Base-by-base conservation (phyloP, 2,329 filamentous ascomycete genomes). In the Neonectria coccinea region DNA sequence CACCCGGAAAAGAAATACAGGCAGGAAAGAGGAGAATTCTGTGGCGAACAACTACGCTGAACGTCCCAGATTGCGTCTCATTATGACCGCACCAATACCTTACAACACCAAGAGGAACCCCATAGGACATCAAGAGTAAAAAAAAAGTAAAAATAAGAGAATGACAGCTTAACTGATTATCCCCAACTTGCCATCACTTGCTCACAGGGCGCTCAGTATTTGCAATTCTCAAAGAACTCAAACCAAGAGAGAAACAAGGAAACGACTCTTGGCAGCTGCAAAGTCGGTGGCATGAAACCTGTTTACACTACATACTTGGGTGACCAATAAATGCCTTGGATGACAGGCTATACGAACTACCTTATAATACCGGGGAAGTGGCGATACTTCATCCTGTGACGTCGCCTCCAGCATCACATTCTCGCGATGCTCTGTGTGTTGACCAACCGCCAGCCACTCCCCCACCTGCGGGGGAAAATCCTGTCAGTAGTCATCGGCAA, bases 351-450 rank as follows among this genome's bases (percentile, higher is more conserved):
- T 11, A 12, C n/a, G 29, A 20, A 10, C 11, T 7, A 5, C 12
- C 48, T 18, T 16, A 12, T 8, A 20, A 14, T 22, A 25, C 14
- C 14, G 14, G 12, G 36, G 12, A 1, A 9, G 58, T n/a, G 14
- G 25, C 44, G 27, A 33, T 14, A 51, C 18, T 47, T 58, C 57
- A 59, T 33, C 44, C 18, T 29, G 44, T 31, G 18, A 51, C 41
- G 31, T 29, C 51, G 61, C 51, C 39, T 36, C 39, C 53, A 22
- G 31, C 52, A 33, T 25, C 20, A 20, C 59, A 67, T 66, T 65
- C 55, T 57, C 64, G 47, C 42, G 12, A 27, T 31, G 39, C 9
- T 39, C 25, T 31, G 20, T 62, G 54, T 59, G 53, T 64, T 66
- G 48, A 42, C 48, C 44, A 31, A 22, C 44, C 47, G 27, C 11